These are phyloP conservation scores for Oryza glumipatula DNA, from an alignment of 176 grass and related monocot species.

Conservation along the genomic window DNA sequence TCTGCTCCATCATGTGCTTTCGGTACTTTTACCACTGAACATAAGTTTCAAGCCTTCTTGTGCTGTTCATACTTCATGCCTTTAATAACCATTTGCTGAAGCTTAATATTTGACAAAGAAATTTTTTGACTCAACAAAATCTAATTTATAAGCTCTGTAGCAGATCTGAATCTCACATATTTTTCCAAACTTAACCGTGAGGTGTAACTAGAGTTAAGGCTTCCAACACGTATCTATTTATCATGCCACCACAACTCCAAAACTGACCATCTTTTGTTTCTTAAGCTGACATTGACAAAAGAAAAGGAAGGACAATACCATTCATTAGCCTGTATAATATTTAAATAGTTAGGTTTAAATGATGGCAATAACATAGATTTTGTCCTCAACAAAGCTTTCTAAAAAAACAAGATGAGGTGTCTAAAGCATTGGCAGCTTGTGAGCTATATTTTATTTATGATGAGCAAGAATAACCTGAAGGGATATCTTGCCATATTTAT, in stretches of 20 bases:
- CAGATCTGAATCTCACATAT: slow-evolving; percentile 3
- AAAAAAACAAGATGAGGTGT: background rate
- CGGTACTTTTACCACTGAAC: background rate
- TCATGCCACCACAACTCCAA: background rate
- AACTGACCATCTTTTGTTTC: background rate
- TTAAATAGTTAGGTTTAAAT: background rate
- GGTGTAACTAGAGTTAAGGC: background rate
- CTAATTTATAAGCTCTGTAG: background rate
- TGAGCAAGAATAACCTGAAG: background rate
- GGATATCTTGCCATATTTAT: background rate
- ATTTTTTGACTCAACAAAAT: background rate
- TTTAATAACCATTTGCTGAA: background rate
- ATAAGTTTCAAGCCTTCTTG: background rate
- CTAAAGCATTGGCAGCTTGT: background rate
- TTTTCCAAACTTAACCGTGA: background rate
- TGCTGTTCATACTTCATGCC: background rate
- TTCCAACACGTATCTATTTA: background rate
- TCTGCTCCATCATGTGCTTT: background rate
- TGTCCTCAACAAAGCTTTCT: background rate
- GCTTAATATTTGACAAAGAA: background rate
- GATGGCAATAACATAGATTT: background rate
- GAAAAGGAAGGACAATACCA: background rate
- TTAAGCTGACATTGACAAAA: background rate
- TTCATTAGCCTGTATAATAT: background rate
- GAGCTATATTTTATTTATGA: background rate